Percentiles rank a stretch among this genome's conserved stretches.
phyloP scores from a whole-genome alignment of 495 filamentous ascomycete genomes.

The Xylaria palmicola region DNA sequence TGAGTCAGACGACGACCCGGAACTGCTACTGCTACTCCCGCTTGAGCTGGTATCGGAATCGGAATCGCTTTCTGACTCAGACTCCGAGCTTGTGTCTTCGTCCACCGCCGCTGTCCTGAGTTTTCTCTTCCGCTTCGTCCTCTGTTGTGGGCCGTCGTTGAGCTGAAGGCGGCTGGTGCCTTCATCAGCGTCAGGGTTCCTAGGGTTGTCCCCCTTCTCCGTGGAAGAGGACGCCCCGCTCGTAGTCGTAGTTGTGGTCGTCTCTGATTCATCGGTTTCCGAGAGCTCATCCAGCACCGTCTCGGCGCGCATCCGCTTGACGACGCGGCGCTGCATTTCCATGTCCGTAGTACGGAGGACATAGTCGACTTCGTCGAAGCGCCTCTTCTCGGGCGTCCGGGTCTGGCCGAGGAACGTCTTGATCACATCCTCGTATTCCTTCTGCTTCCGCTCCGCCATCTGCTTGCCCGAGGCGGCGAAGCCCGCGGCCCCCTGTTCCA shows the following conservation, averaged over 20 bases:
- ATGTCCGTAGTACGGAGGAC: conserved; percentile 43
- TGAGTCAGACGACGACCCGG: conserved; percentile 28
- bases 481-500: conserved; percentile 42
- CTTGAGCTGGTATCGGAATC: conserved; percentile 30
- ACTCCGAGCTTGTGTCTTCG: conserved; percentile 38
- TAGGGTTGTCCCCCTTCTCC: conserved; percentile 12
- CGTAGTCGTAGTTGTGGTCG: conserved; percentile 26
- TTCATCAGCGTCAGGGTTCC: conserved; percentile 31
- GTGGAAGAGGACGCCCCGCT: conserved; percentile 24
- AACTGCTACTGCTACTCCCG: conserved; percentile 27
- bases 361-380: conserved; percentile 47
- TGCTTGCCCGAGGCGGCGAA: conserved; percentile 41
- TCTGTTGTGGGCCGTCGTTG: conserved; percentile 43
- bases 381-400: conserved; percentile 29
- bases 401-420: conserved; percentile 39
- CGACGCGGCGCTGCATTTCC: conserved; percentile 44
- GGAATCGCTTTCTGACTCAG: conserved; percentile 31
- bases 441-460: conserved; percentile 40
- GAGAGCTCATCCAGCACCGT: conserved; percentile 46
- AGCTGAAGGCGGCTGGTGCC: conserved; percentile 37
- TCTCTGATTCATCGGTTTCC: conserved; percentile 37
- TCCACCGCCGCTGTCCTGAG: conserved; percentile 41
- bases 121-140: conserved; percentile 57
- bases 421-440: conserved; percentile 57
- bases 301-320: conserved; percentile 52